A percentile compares a stretch with the other conserved stretches of the same genome.
These are phyloP conservation scores for Bassia scoparia DNA, from an alignment of 148 eudicot genomes.

Conservation along the genomic window DNA sequence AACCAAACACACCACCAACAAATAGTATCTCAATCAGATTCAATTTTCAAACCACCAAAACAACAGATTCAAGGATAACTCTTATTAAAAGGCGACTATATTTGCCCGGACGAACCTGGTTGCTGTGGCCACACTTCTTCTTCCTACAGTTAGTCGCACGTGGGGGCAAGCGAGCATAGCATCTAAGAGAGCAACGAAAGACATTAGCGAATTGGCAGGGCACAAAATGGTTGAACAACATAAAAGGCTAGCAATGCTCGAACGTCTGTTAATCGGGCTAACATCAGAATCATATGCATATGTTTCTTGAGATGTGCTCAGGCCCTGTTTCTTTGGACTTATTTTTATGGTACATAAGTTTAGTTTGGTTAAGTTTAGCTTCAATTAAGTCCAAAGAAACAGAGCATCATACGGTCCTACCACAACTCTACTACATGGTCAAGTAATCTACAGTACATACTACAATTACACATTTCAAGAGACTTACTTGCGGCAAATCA, in stretches of 20 bases:
- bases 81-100: background rate
- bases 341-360: too few species aligned
- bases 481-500: slow-evolving; percentile 50
- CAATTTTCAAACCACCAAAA: background rate
- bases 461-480: too few species aligned
- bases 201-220: background rate
- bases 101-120: slow-evolving; percentile 28
- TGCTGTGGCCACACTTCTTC: slow-evolving; percentile 52
- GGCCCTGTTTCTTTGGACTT: too few species aligned
- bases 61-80: background rate
- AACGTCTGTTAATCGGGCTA: background rate
- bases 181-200: slow-evolving; percentile 22
- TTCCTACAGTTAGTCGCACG: slow-evolving; percentile 50
- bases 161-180: slow-evolving; percentile 47
- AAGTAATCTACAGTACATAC: too few species aligned
- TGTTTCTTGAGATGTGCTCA: too few species aligned
- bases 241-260: too few species aligned
- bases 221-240: background rate
- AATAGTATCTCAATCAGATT: too few species aligned
- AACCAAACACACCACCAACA: background rate
- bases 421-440: too few species aligned
- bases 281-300: background rate
- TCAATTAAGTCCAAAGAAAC: too few species aligned
- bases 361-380: too few species aligned
- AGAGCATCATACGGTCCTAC: too few species aligned